Evolutionary conservation across 2,329 filamentous ascomycete species (phyloP), one percentile per base, ranked within the genome.

Genomic region (Dactylonectria macrodidyma): DNA sequence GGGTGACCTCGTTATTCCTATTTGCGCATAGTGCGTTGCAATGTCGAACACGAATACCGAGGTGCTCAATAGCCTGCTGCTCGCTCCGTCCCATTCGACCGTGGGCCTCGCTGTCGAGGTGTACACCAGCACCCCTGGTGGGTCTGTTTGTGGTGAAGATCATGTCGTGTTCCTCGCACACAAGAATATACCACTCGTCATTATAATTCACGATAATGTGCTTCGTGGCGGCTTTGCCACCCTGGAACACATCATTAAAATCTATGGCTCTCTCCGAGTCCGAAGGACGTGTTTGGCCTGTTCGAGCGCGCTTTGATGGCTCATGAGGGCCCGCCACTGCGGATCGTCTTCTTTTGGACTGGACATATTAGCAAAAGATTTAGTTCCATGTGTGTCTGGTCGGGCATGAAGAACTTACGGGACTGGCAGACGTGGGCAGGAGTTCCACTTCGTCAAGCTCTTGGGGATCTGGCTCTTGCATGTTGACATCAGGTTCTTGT

Each of bases 191-290:
- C 36, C 36, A 38, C 36, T 38, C 8, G 19, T 24, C 36, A 12
- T 59, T 9, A 11, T 47, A 57, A 4, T 30, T 30, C 16, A 51
- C 56, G n/a, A 67, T 64, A 12, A 59, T 54, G 36, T 67, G 44
- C 56, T 64, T 64, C 4, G 51, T 48, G 1, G 33, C 4, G 3
- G 65, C 55, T n/a, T 67, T 64, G 6, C 65, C 65, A 11, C 36
- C 33, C 14, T 64, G 65, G 22, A 50, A 67, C 2, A 59, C 50
- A 16, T 67, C 65, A 10, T 38, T n/a, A 12, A 64, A 67, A 5
- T 59, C 54, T 5, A 67, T 64, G 10, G 24, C 33, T 54, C 30
- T 54, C 8, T 19, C 16, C 16, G 30, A 14, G 16, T 36, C n/a
- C 12, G 10, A 54, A 54, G 50, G n/a, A 7, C 22, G 30, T 33